A percentile compares a stretch with the other conserved stretches of the same genome.
Conservation (phyloP, 805 yeast species). For the Wickerhamiella galacta region DNA sequence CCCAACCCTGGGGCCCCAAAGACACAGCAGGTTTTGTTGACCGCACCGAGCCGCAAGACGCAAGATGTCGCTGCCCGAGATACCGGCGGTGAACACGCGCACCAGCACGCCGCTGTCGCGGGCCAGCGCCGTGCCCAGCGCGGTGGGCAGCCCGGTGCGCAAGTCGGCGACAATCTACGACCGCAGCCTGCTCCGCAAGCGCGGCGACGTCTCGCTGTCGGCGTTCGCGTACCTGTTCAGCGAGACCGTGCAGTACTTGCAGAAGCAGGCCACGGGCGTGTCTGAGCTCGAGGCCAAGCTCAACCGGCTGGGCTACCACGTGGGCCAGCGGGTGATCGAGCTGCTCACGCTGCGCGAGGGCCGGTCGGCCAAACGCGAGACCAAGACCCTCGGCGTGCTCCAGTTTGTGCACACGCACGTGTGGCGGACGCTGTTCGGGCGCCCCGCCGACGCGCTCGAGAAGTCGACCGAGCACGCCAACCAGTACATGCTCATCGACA, state of each 20-base stretch:
- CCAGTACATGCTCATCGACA: slow-evolving; percentile 67
- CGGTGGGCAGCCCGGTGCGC: slow-evolving; percentile 11
- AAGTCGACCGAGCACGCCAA: slow-evolving; percentile 50
- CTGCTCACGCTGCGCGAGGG: slow-evolving; percentile 54
- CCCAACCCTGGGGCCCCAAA: too few relatives aligned
- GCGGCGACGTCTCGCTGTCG: slow-evolving; percentile 49
- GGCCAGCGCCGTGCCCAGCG: too few relatives aligned
- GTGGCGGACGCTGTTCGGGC: slow-evolving; percentile 63
- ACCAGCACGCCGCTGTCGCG: too few relatives aligned
- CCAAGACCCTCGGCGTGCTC: slow-evolving; percentile 45
- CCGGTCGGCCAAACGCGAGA: slow-evolving; percentile 46
- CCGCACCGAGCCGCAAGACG: background rate
- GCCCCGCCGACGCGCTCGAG: slow-evolving; percentile 57
- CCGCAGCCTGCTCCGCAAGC: slow-evolving; percentile 45
- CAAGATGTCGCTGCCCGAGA: too few relatives aligned
- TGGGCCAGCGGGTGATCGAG: slow-evolving; percentile 60
- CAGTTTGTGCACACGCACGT: slow-evolving; percentile 57
- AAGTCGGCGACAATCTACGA: too few relatives aligned
- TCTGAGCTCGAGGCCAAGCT: slow-evolving; percentile 45
- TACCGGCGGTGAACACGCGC: too few relatives aligned
- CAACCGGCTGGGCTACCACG: slow-evolving; percentile 58
- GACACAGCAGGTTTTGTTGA: background rate
- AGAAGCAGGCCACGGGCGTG: slow-evolving; percentile 44
- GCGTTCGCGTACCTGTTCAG: slow-evolving; percentile 53
- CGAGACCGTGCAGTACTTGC: slow-evolving; percentile 52